Base-by-base conservation (phyloP, 2,329 filamentous ascomycete species). In the Blastomyces parvus region DNA sequence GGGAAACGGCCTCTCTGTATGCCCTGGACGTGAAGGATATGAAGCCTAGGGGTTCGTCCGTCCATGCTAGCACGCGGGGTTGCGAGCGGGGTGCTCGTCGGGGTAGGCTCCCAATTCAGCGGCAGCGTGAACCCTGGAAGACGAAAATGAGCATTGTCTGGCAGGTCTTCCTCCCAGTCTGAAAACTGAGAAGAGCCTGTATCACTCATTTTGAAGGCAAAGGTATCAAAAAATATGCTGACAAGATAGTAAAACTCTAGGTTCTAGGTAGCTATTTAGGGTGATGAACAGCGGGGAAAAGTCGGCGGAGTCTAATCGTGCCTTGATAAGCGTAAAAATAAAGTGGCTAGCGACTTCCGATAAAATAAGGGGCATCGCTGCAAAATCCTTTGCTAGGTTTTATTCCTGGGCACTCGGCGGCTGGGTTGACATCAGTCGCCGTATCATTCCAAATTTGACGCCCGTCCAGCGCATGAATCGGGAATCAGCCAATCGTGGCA, bases 71-170 rank as follows among this genome's bases (percentile, higher is more conserved):
- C 11, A 42, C 56, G 56, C 22, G 56, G 56, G 38, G 56, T 44
- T 13, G 56, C 7, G 6, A 46, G 19, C 0, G 56, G 40, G 5
- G 38, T 59, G 38, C 14, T n/a, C 14, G 14, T 8, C 14, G 59
- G 36, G 14, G 44, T 61, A 22, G 60, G 60, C 22, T 42, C 38
- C 48, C 48, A 61, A 9, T 44, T 61, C 22, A 61, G 48, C 19
- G 60, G 60, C 7, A 61, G 46, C 8, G 60, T 53, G n/a, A 61
- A 61, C 22, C 60, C 60, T n/a, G 60, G 60, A 44, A 61, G 60
- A 22, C 36, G 48, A 30, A 61, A 55, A 38, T 33, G 33, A n/a
- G 46, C 56, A 59, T 59, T 46, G 17, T 59, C 56, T 30, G 56
- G 56, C 36, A 59, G 56, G 40, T 59, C 56, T 27, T 59, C 56